A percentile compares a stretch with the other conserved stretches of the same genome.
Conservation (phyloP, 805 yeast genomes). For the Lachancea kluyveri region DNA sequence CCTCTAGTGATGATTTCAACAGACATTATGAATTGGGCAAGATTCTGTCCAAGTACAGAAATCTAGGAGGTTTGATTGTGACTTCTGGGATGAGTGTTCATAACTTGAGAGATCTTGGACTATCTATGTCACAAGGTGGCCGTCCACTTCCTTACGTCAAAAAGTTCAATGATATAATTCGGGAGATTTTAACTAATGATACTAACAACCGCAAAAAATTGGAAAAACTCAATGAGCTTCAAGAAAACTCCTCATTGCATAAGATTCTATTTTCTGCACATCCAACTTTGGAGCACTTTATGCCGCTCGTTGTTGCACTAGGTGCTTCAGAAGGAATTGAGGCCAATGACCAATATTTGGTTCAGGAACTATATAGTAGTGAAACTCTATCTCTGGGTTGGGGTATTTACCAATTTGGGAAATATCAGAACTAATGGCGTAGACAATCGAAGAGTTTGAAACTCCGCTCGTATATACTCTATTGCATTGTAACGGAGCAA, state of each 20-base stretch:
- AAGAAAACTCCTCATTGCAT: constrained; percentile 23
- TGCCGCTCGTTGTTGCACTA: constrained; percentile 60
- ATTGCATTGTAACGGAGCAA: too few relatives aligned
- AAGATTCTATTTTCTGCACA: constrained; percentile 48
- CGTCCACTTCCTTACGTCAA: constrained; percentile 41
- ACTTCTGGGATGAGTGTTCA: constrained; percentile 81
- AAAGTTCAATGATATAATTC: constrained; percentile 45
- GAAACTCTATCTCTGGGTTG: constrained; percentile 51
- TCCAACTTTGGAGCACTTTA: constrained; percentile 72
- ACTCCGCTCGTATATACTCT: too few relatives aligned
- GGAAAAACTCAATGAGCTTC: constrained; percentile 33
- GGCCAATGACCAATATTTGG: constrained; percentile 13
- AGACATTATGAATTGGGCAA: constrained; percentile 46
- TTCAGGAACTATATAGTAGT: constrained; percentile 41
- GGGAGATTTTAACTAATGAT: constrained; percentile 30
- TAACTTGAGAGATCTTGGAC: constrained; percentile 42
- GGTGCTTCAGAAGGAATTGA: constrained; percentile 37
- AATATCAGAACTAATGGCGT: too few relatives aligned
- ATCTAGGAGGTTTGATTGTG: constrained; percentile 46
- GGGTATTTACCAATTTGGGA: constrained; percentile 56
- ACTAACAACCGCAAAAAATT: constrained; percentile 29
- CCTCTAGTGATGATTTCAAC: constrained; percentile 37
- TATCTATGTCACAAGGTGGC: constrained; percentile 18
- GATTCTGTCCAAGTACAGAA: constrained; percentile 44
- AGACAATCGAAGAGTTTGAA: too few relatives aligned